phyloP scores from a whole-genome alignment of 148 eudicot genomes.

The Rhododendron henanense region DNA sequence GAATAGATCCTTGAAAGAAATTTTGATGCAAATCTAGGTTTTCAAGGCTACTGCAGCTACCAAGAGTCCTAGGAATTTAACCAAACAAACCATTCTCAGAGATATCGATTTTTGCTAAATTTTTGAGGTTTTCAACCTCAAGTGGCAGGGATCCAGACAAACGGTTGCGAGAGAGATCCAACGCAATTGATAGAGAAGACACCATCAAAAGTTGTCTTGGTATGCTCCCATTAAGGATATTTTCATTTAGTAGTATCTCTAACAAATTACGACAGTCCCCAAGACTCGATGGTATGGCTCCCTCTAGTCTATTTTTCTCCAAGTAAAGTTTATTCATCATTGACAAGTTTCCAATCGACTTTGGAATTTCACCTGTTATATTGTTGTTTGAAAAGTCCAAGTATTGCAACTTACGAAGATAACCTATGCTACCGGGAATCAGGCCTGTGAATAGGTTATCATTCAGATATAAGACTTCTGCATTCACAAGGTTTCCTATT shows the following conservation, averaged over 20 bases:
- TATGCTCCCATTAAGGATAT: not conserved
- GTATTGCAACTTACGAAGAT: not conserved
- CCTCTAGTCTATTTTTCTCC: not conserved
- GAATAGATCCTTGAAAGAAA: too few species aligned
- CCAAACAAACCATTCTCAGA: too few species aligned
- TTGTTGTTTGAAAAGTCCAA: not conserved
- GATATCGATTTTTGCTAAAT: too few species aligned
- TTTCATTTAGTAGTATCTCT: not conserved
- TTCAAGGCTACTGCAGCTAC: too few species aligned
- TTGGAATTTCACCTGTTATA: slow-evolving; percentile 8
- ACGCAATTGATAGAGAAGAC: too few species aligned
- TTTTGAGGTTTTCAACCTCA: too few species aligned
- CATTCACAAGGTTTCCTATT: not conserved
- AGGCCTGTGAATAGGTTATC: slow-evolving; percentile 6
- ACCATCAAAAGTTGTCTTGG: too few species aligned
- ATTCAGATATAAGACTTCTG: not conserved
- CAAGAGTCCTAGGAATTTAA: too few species aligned
- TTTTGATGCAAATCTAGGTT: too few species aligned
- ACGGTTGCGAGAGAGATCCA: too few species aligned
- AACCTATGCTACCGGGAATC: not conserved
- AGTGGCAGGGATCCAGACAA: too few species aligned
- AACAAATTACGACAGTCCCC: not conserved
- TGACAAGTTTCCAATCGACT: slow-evolving; percentile 9
- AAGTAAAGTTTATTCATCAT: not conserved
- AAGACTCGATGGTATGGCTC: not conserved